Conservation (phyloP, 129 eudicot genomes). For the Tanacetum coccineum region DNA sequence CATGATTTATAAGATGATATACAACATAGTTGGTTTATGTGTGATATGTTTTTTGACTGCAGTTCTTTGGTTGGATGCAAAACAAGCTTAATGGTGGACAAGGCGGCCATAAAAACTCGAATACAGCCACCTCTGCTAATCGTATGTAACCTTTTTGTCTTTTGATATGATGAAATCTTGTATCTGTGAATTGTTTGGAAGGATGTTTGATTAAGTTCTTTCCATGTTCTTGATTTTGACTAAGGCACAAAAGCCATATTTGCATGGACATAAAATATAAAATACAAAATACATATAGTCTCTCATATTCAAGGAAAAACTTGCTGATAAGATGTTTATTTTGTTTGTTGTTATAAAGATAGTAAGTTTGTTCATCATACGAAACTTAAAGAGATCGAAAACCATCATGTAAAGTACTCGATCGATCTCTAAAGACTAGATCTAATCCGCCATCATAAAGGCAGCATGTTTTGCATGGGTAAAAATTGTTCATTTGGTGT, state of each 20-base stretch:
- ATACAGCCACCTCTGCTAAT: slow-evolving; percentile 31
- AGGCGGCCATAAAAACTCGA: slow-evolving; percentile 40
- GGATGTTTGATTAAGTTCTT: no score
- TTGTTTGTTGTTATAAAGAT: background rate
- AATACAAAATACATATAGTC: no score
- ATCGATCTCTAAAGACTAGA: background rate
- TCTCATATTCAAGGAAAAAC: no score
- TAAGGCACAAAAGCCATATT: no score
- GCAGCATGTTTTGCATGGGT: background rate
- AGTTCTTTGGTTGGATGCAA: slow-evolving; percentile 92
- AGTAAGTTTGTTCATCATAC: no score
- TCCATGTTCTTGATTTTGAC: no score
- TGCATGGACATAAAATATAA: no score
- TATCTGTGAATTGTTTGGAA: no score
- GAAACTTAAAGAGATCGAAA: no score
- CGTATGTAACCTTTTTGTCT: slow-evolving; percentile 34
- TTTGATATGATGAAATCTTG: background rate
- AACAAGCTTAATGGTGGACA: slow-evolving; percentile 58
- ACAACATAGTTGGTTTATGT: background rate
- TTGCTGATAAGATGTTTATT: background rate
- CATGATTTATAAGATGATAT: background rate
- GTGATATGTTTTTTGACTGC: slow-evolving; percentile 33
- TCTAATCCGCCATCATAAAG: background rate
- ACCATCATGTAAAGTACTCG: background rate
- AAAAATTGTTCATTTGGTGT: no score